These are phyloP conservation scores for Astrephomene gubernaculifera DNA, from an alignment of 139 green algal genomes.

Conservation along the genomic window DNA sequence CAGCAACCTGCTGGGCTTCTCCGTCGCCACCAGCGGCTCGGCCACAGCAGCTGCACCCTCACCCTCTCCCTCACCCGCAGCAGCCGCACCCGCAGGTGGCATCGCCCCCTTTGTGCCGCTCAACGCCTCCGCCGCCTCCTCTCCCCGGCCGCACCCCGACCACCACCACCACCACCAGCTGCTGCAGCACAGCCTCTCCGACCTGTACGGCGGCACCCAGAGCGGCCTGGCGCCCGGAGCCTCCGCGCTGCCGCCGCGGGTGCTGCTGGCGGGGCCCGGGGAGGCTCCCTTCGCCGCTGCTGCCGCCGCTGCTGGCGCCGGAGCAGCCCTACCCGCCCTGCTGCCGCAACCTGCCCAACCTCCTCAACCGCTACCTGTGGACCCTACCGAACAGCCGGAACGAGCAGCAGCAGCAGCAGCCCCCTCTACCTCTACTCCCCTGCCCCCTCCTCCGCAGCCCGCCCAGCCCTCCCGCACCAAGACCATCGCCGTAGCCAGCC, in stretches of 20 bases:
- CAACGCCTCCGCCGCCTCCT: no score
- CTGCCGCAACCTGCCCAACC: neutral
- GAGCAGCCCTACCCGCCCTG: neutral
- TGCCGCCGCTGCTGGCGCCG: neutral
- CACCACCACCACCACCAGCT: neutral
- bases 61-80: no score
- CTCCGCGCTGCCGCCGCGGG: slow-evolving; percentile 23
- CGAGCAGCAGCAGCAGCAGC: neutral
- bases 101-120: no score
- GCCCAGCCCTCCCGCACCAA: slow-evolving; percentile 25
- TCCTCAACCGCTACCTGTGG: neutral
- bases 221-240: neutral
- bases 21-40: no score
- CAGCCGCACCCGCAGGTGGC: no score
- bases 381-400: neutral
- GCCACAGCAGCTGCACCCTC: no score
- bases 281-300: neutral
- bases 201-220: slow-evolving; percentile 39
- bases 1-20: no score
- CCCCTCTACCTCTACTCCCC: slow-evolving; percentile 1
- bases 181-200: slow-evolving; percentile 41
- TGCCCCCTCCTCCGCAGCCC: no score
- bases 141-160: no score
- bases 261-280: slow-evolving; percentile 22
- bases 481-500: slow-evolving; percentile 57